phyloP scores from a whole-genome alignment of 2,329 filamentous ascomycete species.

The Colletotrichum kahawae region DNA sequence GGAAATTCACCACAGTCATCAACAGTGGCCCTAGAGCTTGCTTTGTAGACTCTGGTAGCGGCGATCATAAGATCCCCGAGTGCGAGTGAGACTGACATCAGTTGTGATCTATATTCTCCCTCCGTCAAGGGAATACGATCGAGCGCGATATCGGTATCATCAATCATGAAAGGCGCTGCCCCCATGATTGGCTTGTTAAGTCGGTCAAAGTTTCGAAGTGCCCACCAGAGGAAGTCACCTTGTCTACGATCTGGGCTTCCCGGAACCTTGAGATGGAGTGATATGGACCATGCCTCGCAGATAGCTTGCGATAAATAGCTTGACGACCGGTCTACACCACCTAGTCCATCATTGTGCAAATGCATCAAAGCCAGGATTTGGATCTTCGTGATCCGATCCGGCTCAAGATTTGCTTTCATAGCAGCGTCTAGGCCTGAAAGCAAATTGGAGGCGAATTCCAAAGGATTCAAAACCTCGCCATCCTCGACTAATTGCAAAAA shows the following conservation, averaged over 20 bases:
- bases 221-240: constrained; percentile 25
- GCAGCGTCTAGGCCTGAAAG: constrained; percentile 27
- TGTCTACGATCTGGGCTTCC: constrained; percentile 17
- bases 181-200: constrained; percentile 27
- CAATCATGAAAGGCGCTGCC: constrained; percentile 25
- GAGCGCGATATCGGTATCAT: constrained; percentile 24
- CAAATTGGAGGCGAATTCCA: constrained; percentile 23
- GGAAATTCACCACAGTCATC: constrained; percentile 23
- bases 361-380: constrained; percentile 30
- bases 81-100: constrained; percentile 10
- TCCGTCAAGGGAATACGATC: background rate
- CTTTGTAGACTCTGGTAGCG: constrained; percentile 25
- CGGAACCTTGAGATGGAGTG: constrained; percentile 23
- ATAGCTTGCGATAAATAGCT: constrained; percentile 28
- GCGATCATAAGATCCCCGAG: constrained; percentile 24
- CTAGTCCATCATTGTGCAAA: constrained; percentile 27
- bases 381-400: constrained; percentile 26
- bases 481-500: constrained; percentile 23
- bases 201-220: constrained; percentile 23
- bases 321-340: constrained; percentile 27
- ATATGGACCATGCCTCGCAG: constrained; percentile 29
- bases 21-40: constrained; percentile 8
- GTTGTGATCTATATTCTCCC: constrained; percentile 15
- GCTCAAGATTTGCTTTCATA: constrained; percentile 28
- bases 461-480: constrained; percentile 18